Conservation (phyloP, 768 basidiomycete genomes). For the Tubosaeta sp. region DNA sequence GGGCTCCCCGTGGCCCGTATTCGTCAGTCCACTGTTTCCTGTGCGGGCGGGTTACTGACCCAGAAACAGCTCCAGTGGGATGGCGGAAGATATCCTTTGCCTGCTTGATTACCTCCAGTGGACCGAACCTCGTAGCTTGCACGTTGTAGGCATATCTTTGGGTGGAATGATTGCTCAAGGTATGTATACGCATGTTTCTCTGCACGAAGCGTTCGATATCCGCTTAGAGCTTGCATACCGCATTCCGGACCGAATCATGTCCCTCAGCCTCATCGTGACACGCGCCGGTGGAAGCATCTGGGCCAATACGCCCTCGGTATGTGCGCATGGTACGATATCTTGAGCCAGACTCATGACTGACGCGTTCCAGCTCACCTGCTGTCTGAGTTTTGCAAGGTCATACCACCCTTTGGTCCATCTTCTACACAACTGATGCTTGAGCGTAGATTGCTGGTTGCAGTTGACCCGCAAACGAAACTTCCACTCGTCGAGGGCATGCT, state of each 20-base stretch:
- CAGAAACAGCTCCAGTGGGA: constrained; percentile 54
- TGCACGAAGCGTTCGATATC: neutral
- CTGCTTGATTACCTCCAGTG: constrained; percentile 71
- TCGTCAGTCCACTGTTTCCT: constrained; percentile 42
- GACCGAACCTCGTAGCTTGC: constrained; percentile 56
- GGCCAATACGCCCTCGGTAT: constrained; percentile 62
- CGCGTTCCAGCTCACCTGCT: constrained; percentile 37
- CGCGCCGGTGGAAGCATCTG: constrained; percentile 57
- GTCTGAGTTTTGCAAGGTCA: constrained; percentile 34
- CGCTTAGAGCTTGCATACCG: constrained; percentile 58
- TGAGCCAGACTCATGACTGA: neutral
- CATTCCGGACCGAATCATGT: constrained; percentile 63
- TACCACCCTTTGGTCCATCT: neutral
- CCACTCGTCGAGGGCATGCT: constrained; percentile 53
- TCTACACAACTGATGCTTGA: constrained; percentile 4
- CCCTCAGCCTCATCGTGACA: constrained; percentile 66
- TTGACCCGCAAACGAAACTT: constrained; percentile 45
- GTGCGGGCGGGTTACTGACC: neutral
- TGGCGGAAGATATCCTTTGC: constrained; percentile 71
- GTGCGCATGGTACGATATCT: constrained; percentile 14
- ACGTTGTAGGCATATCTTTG: constrained; percentile 71
- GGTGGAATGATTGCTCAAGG: constrained; percentile 87
- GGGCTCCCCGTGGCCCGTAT: constrained; percentile 69
- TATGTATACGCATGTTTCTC: constrained; percentile 19
- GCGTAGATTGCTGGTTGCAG: constrained; percentile 32